phyloP scores from a whole-genome alignment of 306 rosid species.

The Prunus fruticosa region DNA sequence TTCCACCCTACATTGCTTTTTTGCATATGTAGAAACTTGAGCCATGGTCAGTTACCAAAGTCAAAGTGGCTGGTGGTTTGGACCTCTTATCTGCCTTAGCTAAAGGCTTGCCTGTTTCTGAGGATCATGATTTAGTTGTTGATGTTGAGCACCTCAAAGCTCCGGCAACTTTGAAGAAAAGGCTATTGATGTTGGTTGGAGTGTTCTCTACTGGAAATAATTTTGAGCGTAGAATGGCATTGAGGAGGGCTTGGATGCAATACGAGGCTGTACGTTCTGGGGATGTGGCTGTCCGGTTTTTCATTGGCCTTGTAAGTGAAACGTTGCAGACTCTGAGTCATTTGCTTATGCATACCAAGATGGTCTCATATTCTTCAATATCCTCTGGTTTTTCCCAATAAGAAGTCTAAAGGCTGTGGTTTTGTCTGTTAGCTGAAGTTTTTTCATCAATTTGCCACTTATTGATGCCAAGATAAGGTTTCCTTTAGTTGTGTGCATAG shows the following conservation, averaged over 20 bases:
- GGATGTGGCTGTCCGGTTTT: slow-evolving; percentile 83
- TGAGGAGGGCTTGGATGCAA: slow-evolving; percentile 98
- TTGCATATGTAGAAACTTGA: slow-evolving; percentile 76
- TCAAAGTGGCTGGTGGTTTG: slow-evolving; percentile 64
- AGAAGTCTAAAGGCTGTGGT: background rate
- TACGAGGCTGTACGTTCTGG: slow-evolving; percentile 74
- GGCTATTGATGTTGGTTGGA: slow-evolving; percentile 73
- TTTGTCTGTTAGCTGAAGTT: background rate
- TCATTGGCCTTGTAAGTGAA: slow-evolving; percentile 90
- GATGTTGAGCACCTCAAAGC: slow-evolving; percentile 73
- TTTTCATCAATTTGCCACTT: background rate
- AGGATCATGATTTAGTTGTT: slow-evolving; percentile 60
- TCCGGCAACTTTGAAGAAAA: slow-evolving; percentile 56
- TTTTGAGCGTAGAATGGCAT: slow-evolving; percentile 91
- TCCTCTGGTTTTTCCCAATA: slow-evolving; percentile 9
- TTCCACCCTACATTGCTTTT: slow-evolving; percentile 23
- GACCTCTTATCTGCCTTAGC: slow-evolving; percentile 74
- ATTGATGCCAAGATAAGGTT: background rate
- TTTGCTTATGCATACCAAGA: background rate
- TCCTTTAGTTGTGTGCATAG: background rate
- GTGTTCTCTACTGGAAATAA: slow-evolving; percentile 90
- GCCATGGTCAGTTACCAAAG: slow-evolving; percentile 74
- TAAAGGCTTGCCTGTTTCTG: slow-evolving; percentile 85
- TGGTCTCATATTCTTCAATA: slow-evolving; percentile 13
- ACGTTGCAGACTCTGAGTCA: slow-evolving; percentile 4